Evolutionary conservation across 257 asterid species (phyloP), one percentile per base, ranked within the genome.

Genomic region (Gynochthodes officinalis): DNA sequence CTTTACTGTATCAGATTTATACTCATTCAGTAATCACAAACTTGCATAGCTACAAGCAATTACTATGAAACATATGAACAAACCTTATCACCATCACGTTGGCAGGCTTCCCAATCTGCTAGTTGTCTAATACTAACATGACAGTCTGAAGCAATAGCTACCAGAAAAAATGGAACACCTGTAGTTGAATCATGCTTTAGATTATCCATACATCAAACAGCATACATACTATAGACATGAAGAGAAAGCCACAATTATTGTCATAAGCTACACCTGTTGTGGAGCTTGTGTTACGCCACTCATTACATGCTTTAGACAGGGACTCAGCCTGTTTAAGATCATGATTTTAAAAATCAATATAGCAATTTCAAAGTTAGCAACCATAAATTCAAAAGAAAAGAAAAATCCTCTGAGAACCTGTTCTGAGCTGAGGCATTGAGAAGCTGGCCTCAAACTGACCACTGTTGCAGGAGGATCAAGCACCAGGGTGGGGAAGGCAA

Each of bases 401-500:
- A 70, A 67, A 40, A 71, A 76, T 30, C 68, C 40, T 72, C 54
- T 69, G 35, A 43, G 71, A 55, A 94, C 99, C 99, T 94, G 92
- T 79, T 85, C 85, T 52, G 30, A 61, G 79, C 86, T 88, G 77
- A 94, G 89, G 87, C 89, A 89, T 77, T 79, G 83, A 63, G 86
- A 76, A 74, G 99, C 97, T 52, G 96, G 89, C 87, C 79, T 86
- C 82, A 94, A 80, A 79, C 83, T 74, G 65, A 80, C 80, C 70
- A 91, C 82, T 28, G 81, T 82, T 63, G 96, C 97, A 25, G 96
- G 97, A 78, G 96, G 97, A 78, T 94, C 92, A 82, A 94, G 87
- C 76, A 81, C 78, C 82, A 94, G 77, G 30, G 93, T 94, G 59
- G 97, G 99, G 84, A 91, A 94, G 71, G 97, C 99, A 89, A 91